phyloP scores from a whole-genome alignment of 2,329 filamentous ascomycete species.

The Venturia oleaginea region DNA sequence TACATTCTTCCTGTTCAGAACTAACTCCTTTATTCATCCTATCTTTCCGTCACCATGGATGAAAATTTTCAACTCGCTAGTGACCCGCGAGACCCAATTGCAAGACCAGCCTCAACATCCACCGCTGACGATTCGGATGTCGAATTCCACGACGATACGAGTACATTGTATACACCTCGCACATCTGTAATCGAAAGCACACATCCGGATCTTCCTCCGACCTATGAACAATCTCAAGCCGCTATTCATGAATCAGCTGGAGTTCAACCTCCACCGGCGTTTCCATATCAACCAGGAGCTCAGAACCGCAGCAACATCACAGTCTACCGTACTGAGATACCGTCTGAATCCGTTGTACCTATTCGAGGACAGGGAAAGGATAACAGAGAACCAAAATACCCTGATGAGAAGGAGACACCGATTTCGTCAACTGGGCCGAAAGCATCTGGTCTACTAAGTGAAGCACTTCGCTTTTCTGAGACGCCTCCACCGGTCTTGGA shows the following conservation, averaged over 20 bases:
- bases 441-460: slow-evolving; percentile 6
- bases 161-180: background rate
- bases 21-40: background rate
- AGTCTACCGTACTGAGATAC: slow-evolving; percentile 10
- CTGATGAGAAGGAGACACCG: slow-evolving; percentile 3
- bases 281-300: background rate
- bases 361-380: slow-evolving; percentile 2
- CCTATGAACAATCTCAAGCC: slow-evolving; percentile 13
- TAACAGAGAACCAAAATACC: background rate
- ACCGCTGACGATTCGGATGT: background rate
- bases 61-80: background rate
- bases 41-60: background rate
- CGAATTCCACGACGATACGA: background rate
- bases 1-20: background rate
- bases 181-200: background rate
- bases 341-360: slow-evolving; percentile 6
- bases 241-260: background rate
- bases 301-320: slow-evolving; percentile 3
- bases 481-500: slow-evolving; percentile 8
- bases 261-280: background rate
- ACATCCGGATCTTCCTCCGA: slow-evolving; percentile 10
- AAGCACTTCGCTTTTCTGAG: slow-evolving; percentile 11
- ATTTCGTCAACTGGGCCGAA: background rate
- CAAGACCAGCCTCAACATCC: slow-evolving; percentile 5
- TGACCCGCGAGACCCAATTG: background rate